Base-by-base conservation (phyloP, 768 basidiomycete species). In the Chlorophyllum brunneum region DNA sequence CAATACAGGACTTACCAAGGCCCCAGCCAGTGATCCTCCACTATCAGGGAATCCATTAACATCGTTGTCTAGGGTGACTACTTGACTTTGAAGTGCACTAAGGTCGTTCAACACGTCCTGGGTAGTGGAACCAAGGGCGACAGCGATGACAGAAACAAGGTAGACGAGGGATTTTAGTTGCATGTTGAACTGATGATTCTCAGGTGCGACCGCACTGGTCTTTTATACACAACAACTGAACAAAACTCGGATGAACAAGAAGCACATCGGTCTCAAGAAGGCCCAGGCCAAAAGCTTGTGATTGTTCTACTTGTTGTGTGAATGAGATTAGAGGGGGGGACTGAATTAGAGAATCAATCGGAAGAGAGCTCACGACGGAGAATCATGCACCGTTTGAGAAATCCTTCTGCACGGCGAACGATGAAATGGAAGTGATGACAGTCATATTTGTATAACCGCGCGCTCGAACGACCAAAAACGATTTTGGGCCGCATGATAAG, bases 51-150 rank as follows among this genome's bases (percentile, higher is more conserved):
- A 69, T 6, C 61, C 61, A 15, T 61, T 58, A 48, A 75, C 67
- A 2, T 60, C 54, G 20, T 47, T 59, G 48, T 70, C 61, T 11
- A 73, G 63, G 22, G 57, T 55, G 8, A 60, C 66, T 4, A 68
- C 56, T 37, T 61, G 60, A 11, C 62, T 52, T 2, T 62, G 45
- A 42, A 73, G 66, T 8, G 16, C 53, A 3, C 37, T 48, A 37
- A 71, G 61, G 57, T 72, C 72, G 10, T 55, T 33, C 49, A 66
- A 44, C 22, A 74, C 62, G 23, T 65, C 45, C 1, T 64, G 63
- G 20, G 63, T 56, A 26, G 66, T 67, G 15, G 59, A 42, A 10
- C 63, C 63, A n/a, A 64, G 58, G 15, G 60, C 51, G 29, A 42
- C 16, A 16, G 59, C 58, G 41, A 60, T 47, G 8, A 58, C 58